These are phyloP conservation scores for Fragaria nilgerrensis DNA, from an alignment of 306 rosid genomes.

Conservation along the genomic window DNA sequence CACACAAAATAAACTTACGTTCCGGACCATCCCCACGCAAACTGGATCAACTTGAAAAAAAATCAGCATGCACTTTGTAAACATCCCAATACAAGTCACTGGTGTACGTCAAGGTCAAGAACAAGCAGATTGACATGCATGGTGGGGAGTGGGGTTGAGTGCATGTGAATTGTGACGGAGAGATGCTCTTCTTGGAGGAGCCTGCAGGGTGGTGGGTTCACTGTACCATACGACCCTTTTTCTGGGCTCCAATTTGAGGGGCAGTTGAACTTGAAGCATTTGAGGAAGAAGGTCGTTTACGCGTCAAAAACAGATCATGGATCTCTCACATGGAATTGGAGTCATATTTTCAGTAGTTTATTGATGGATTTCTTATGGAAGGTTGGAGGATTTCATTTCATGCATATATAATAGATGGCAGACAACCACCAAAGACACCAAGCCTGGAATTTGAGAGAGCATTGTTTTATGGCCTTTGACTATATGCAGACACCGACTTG, in stretches of 20 bases:
- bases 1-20: background rate
- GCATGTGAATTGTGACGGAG: conserved; percentile 20
- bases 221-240: conserved; percentile 5
- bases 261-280: background rate
- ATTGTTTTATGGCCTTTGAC: background rate
- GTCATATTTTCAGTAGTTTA: background rate
- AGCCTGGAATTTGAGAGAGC: background rate
- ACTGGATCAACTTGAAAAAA: background rate
- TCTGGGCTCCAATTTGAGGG: background rate
- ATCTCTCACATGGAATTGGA: conserved; percentile 29
- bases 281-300: background rate
- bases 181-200: background rate
- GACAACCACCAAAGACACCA: background rate
- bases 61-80: background rate
- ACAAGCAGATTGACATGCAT: background rate
- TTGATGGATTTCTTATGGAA: background rate
- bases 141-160: conserved; percentile 12
- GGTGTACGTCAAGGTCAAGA: background rate
- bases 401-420: background rate
- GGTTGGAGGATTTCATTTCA: conserved; percentile 8
- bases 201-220: conserved; percentile 1
- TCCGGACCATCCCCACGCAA: background rate
- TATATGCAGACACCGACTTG: background rate
- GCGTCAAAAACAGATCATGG: conserved; percentile 6
- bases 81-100: background rate